phyloP scores from a whole-genome alignment of 441 rosid genomes.

The Breynia disticha region DNA sequence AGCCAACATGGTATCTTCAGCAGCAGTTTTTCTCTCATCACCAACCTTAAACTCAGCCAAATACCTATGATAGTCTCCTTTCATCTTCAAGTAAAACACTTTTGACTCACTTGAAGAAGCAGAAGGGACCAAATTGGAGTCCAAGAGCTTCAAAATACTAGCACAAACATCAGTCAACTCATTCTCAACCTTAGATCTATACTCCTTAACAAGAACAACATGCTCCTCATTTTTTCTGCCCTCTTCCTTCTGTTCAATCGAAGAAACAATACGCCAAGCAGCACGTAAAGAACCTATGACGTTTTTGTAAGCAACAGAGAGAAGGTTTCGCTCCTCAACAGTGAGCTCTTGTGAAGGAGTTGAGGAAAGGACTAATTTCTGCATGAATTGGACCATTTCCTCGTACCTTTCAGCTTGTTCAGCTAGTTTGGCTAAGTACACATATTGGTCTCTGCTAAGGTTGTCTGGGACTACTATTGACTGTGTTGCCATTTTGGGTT shows the following conservation, averaged over 20 bases:
- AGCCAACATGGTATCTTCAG: constrained; percentile 78
- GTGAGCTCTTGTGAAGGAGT: constrained; percentile 74
- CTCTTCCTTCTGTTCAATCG: constrained; percentile 86
- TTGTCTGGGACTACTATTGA: constrained; percentile 31
- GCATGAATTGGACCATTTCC: constrained; percentile 88
- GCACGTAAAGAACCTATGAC: constrained; percentile 91
- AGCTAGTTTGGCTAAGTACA: constrained; percentile 72
- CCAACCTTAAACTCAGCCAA: constrained; percentile 78
- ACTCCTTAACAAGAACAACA: constrained; percentile 71
- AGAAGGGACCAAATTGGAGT: constrained; percentile 66
- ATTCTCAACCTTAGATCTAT: constrained; percentile 79
- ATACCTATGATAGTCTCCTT: constrained; percentile 79
- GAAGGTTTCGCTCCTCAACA: constrained; percentile 80
- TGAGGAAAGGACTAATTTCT: constrained; percentile 50
- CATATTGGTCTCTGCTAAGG: constrained; percentile 65
- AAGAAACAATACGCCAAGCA: constrained; percentile 80
- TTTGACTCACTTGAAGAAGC: constrained; percentile 70
- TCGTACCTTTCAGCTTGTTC: constrained; percentile 87
- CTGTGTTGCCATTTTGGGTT: constrained; percentile 24
- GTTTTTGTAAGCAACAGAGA: constrained; percentile 84
- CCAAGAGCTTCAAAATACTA: constrained; percentile 52
- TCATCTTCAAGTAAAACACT: constrained; percentile 87
- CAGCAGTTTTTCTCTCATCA: constrained; percentile 73
- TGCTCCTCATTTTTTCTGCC: constrained; percentile 83
- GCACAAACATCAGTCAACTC: constrained; percentile 72